Evolutionary conservation across 2,329 filamentous ascomycete species (phyloP), one percentile per base, ranked within the genome.

Genomic region (Chrysoporthe puriensis): DNA sequence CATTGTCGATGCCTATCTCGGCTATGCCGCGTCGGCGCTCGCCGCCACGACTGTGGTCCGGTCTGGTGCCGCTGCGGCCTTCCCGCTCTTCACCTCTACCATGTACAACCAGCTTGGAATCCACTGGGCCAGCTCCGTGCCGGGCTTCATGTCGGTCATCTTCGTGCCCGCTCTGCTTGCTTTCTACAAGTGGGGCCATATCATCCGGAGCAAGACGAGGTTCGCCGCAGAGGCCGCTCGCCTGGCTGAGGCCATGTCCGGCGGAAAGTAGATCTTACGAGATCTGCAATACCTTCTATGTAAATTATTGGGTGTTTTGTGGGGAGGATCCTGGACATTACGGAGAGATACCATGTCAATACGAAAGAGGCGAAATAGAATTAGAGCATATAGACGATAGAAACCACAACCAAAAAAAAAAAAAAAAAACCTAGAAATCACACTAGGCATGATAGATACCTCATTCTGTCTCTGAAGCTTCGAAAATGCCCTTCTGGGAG

Each of bases 111-210:
- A 82, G 0, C 80, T 97, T 11, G 89, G 90, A 0, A 88, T 92
- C 0, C 90, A 92, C 70, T 96, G 92, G 92, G 90, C 91, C 0
- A 91, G 91, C 0, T 94, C 91, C 0, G 79, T 96, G 59, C 81
- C 96, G 3, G 92, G 91, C 0, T 74, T 94, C 63, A 79, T 96
- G 2, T 91, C 95, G 73, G 86, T 93, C 1, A 80, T 83, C 0
- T 86, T 93, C 73, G 90, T 96, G 18, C 92, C 93, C 0, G 94
- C 96, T 59, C 93, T 93, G 0, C 85, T 95, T 66, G 82, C 93
- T 0, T 96, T 96, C 74, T 96, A 93, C 77, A 81, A 81, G 42
- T 89, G 85, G 71, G 87, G 87, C 0, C 81, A 81, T 46, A 76
- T 75, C 66, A 88, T 89, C 63, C 79, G 87, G 2, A 79, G 80